Conservation (phyloP, 108 stramenopile species). For the Stephanodiscus minutulus region DNA sequence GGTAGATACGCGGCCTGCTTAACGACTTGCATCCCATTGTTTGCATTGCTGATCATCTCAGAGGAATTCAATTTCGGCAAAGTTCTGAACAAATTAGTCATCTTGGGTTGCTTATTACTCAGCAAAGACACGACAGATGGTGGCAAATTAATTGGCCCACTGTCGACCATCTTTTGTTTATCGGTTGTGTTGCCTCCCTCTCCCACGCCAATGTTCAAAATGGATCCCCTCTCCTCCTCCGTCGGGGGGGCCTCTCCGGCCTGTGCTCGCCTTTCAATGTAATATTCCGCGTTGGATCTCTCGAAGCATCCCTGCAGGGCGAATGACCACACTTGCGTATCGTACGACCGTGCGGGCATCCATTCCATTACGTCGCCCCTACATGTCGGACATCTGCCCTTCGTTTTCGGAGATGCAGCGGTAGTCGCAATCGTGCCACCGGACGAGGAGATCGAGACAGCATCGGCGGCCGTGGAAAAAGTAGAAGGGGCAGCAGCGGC, state of each 20-base stretch:
- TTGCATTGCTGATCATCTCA: neutral
- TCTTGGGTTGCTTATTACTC: neutral
- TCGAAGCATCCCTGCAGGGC: slow-evolving; percentile 41
- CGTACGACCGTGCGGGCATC: slow-evolving; percentile 38
- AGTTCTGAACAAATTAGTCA: neutral
- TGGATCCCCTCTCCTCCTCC: slow-evolving; percentile 23
- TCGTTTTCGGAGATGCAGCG: neutral
- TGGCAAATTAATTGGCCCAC: neutral
- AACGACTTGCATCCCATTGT: neutral
- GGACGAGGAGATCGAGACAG: too few relatives aligned
- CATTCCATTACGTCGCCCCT: slow-evolving; percentile 29
- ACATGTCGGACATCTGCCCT: slow-evolving; percentile 29
- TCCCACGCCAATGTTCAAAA: slow-evolving; percentile 10
- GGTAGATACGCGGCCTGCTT: neutral
- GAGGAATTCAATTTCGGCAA: neutral
- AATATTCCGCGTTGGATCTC: slow-evolving; percentile 17
- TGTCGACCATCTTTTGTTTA: neutral
- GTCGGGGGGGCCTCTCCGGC: slow-evolving; percentile 28
- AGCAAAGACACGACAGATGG: neutral
- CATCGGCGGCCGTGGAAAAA: neutral
- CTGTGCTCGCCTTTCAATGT: slow-evolving; percentile 16
- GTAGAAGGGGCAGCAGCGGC: neutral
- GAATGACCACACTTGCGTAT: slow-evolving; percentile 32
- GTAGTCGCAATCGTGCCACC: too few relatives aligned
- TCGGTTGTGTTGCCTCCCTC: neutral